phyloP scores from a whole-genome alignment of 306 rosid genomes.

The Morella rubra region DNA sequence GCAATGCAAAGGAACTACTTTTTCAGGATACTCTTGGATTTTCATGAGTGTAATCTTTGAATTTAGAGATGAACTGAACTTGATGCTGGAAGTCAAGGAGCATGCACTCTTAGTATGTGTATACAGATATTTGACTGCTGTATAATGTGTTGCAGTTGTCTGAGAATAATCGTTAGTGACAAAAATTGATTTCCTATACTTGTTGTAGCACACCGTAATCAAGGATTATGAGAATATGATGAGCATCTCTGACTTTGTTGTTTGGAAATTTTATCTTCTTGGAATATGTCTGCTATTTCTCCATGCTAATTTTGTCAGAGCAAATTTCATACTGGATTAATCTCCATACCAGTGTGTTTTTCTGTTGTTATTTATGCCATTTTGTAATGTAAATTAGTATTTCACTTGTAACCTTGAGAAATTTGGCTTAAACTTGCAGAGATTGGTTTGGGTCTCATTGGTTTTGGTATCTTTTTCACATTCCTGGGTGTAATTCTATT shows the following conservation, averaged over 20 bases:
- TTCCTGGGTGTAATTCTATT: slow-evolving; percentile 78
- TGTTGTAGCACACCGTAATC: background rate
- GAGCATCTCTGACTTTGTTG: background rate
- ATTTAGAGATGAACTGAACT: background rate
- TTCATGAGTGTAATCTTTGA: background rate
- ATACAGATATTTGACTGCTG: background rate
- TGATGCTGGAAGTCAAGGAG: background rate
- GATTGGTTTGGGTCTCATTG: slow-evolving; percentile 84
- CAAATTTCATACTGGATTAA: background rate
- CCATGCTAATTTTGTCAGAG: background rate
- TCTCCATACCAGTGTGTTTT: background rate
- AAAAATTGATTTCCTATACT: background rate
- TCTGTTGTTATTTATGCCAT: background rate
- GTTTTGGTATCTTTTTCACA: slow-evolving; percentile 76
- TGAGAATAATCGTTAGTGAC: background rate
- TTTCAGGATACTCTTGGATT: background rate
- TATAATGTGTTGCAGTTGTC: background rate
- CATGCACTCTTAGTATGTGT: background rate
- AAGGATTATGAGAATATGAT: background rate
- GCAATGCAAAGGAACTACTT: background rate
- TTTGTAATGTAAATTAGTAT: background rate
- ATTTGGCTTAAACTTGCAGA: slow-evolving; percentile 47
- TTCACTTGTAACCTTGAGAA: slow-evolving; percentile 24
- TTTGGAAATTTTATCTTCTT: background rate
- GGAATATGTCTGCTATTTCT: background rate